phyloP scores from a whole-genome alignment of 1,139 yeast species.

The Blastobotrys persicus region DNA sequence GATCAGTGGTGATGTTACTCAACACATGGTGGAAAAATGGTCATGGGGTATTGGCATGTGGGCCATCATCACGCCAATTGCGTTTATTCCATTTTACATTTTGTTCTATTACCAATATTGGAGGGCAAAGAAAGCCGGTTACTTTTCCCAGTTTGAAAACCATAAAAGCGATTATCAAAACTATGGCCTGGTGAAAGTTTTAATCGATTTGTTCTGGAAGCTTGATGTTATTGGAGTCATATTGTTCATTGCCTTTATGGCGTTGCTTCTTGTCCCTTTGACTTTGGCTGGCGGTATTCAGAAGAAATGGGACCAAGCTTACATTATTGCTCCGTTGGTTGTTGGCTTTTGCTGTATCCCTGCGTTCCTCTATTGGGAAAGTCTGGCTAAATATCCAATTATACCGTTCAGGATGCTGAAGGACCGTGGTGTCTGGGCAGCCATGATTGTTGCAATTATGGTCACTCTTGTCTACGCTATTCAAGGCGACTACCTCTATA shows the following conservation, averaged over 20 bases:
- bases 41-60: conserved; percentile 74
- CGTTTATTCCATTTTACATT: conserved; percentile 54
- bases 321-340: conserved; percentile 61
- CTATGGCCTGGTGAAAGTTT: conserved; percentile 30
- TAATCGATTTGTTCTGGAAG: conserved; percentile 43
- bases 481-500: conserved; percentile 65
- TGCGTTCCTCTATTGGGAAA: conserved; percentile 55
- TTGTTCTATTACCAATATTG: conserved; percentile 56
- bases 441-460: conserved; percentile 51
- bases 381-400: conserved; percentile 52
- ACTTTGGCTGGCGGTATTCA: conserved; percentile 61
- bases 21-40: conserved; percentile 48
- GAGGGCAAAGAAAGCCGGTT: conserved; percentile 51
- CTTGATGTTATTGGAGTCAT: conserved; percentile 55
- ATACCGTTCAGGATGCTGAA: conserved; percentile 55
- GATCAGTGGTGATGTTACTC: conserved; percentile 60
- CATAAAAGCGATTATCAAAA: conserved; percentile 21
- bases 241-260: conserved; percentile 49
- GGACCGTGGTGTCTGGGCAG: conserved; percentile 69
- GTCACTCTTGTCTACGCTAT: conserved; percentile 59
- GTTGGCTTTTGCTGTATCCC: conserved; percentile 60
- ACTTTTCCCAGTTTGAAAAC: conserved; percentile 38
- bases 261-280: conserved; percentile 48
- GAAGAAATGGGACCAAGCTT: conserved; percentile 52
- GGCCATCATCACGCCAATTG: conserved; percentile 70